Base-by-base conservation (phyloP, 2,329 filamentous ascomycete species). In the Trichoderma sp. region DNA sequence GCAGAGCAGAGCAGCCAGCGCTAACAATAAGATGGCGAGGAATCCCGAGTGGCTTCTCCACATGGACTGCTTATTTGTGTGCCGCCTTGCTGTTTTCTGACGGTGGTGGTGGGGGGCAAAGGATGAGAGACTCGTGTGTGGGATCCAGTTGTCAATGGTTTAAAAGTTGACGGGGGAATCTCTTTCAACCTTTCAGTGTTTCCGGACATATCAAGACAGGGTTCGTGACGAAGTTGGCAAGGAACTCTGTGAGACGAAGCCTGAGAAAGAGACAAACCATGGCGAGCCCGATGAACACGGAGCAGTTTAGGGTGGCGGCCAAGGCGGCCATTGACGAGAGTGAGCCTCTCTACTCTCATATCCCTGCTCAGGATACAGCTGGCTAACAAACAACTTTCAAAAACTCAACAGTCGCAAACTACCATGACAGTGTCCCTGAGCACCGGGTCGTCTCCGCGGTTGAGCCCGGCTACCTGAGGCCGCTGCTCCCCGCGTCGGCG, bases 311-410 rank as follows among this genome's bases (percentile, higher is more conserved):
- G 69, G 80, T 86, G 67, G 91, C 92, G 68, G 93, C 92, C 51
- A 86, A 91, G 69, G 85, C 88, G 65, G 89, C 90, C 67, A 87
- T 96, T 74, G 90, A 96, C 69, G 90, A 96, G 66, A 96, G 92
- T 93, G 78, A 74, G 87, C 80, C 12, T 61, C 17, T 21, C 15
- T 30, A 9, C 19, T 24, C 28, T 30, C 41, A 7, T 41, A 5
- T 57, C 28, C 14, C 10, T 43, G 34, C 21, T 15, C 24, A 41
- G 48, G 47, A 21, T 43, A 44, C 26, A 28, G 2, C 30, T 26
- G n/a, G 28, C 48, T 65, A 39, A 63, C 41, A 26, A 52, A n/a
- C 21, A 39, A 10, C 5, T 21, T 24, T 58, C 17, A 52, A 51
- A 41, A 6, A 19, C 34, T 17, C 19, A 45, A 14, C 72, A 95